A percentile compares a stretch with the other conserved stretches of the same genome.
phyloP scores from a whole-genome alignment of 1,139 yeast species.

The Geotrichum fermentans region DNA sequence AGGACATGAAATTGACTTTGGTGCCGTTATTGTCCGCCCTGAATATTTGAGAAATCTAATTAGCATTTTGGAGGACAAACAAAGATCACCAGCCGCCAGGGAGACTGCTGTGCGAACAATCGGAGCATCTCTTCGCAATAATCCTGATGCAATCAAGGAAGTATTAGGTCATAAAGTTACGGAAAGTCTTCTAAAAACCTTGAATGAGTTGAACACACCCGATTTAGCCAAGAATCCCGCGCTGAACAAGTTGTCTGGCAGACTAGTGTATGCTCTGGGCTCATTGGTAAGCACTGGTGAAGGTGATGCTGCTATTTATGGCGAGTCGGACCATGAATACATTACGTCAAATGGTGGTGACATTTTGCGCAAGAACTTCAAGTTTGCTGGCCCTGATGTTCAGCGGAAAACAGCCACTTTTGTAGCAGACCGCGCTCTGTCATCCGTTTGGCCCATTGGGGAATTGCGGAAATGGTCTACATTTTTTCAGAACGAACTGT shows the following conservation, averaged over 20 bases:
- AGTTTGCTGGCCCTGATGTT: conserved; percentile 14
- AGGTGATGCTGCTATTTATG: conserved; percentile 9
- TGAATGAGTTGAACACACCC: not conserved
- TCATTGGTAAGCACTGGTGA: conserved; percentile 27
- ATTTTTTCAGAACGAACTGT: conserved; percentile 22
- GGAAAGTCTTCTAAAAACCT: conserved; percentile 3
- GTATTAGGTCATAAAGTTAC: conserved; percentile 20
- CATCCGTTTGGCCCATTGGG: conserved; percentile 18
- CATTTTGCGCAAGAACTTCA: conserved; percentile 22
- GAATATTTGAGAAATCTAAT: conserved; percentile 28
- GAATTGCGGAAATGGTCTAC: conserved; percentile 26
- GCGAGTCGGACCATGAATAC: conserved; percentile 20
- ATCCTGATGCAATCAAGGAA: conserved; percentile 54
- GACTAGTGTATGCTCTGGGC: conserved; percentile 34
- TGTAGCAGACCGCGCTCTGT: conserved; percentile 16
- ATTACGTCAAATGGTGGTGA: conserved; percentile 26
- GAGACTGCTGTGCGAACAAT: conserved; percentile 36
- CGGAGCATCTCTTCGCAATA: conserved; percentile 55
- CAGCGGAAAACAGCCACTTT: conserved; percentile 19
- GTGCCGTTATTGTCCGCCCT: conserved; percentile 41
- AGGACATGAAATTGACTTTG: conserved; percentile 63
- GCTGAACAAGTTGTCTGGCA: conserved; percentile 23
- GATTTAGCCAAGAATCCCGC: not conserved
- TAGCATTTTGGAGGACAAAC: conserved; percentile 25
- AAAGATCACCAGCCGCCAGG: conserved; percentile 24